A percentile compares a stretch with the other conserved stretches of the same genome.
phyloP scores from a whole-genome alignment of 495 filamentous ascomycete species.

The Penicillium mononematosum region DNA sequence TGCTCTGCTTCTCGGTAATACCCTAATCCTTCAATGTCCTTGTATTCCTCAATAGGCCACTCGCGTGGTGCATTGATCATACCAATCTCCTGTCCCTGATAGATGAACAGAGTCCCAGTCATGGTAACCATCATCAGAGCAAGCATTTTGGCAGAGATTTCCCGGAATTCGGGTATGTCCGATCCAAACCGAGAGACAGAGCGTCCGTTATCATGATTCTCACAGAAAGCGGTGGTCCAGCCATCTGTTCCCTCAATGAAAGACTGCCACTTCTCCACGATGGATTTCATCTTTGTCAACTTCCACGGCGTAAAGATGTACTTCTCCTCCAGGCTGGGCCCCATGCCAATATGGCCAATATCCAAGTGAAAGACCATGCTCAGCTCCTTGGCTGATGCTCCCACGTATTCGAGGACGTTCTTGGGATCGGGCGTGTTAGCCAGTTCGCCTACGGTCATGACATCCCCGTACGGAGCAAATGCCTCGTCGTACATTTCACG shows the following conservation, averaged over 20 bases:
- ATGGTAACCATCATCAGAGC: constrained; percentile 52
- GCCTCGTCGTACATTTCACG: constrained; percentile 39
- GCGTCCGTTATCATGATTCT: constrained; percentile 65
- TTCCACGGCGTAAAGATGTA: constrained; percentile 37
- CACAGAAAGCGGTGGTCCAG: constrained; percentile 51
- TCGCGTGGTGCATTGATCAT: constrained; percentile 61
- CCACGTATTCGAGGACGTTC: constrained; percentile 45
- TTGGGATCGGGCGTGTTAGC: constrained; percentile 39
- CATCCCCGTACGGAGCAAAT: constrained; percentile 39
- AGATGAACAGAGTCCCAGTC: constrained; percentile 64
- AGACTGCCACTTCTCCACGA: constrained; percentile 37
- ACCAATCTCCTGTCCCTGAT: constrained; percentile 70
- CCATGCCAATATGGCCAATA: constrained; percentile 48
- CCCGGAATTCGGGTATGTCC: constrained; percentile 41
- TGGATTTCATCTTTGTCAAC: constrained; percentile 38
- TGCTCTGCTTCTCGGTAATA: constrained; percentile 45
- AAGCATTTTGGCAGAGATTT: constrained; percentile 54
- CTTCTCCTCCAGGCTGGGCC: constrained; percentile 35
- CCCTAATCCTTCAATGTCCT: constrained; percentile 60
- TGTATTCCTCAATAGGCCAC: constrained; percentile 61
- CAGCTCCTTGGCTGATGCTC: constrained; percentile 39
- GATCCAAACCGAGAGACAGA: constrained; percentile 53
- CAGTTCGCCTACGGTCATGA: constrained; percentile 52
- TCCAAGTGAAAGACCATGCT: constrained; percentile 56
- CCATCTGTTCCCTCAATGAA: constrained; percentile 48